Percentiles rank a stretch among this genome's conserved stretches.
Conservation (phyloP, 2,329 filamentous ascomycete genomes). For the Graphilbum fragrans region DNA sequence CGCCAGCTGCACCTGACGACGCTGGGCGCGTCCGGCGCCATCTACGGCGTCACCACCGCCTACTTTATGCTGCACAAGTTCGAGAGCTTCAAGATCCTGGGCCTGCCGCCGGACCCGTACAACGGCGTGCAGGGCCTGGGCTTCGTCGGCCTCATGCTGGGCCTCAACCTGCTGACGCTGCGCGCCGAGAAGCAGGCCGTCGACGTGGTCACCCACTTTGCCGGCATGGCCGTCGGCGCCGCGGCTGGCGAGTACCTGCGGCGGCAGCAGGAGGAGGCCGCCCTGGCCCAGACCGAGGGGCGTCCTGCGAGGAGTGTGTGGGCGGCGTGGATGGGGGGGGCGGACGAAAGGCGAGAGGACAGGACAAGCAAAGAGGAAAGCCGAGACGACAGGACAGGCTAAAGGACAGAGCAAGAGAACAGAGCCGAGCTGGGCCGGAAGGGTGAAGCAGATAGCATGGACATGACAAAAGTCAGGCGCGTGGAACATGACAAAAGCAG, state of each 20-base stretch:
- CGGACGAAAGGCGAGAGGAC: background rate
- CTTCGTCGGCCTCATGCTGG: constrained; percentile 37
- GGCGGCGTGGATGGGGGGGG: background rate
- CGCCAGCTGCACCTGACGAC: constrained; percentile 36
- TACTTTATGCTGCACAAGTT: constrained; percentile 48
- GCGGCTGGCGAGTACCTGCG: constrained; percentile 24
- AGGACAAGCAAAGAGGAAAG: background rate
- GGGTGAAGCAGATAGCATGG: no score
- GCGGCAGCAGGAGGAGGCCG: constrained; percentile 14
- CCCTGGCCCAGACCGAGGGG: constrained; percentile 4
- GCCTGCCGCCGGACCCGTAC: constrained; percentile 40
- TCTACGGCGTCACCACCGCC: constrained; percentile 48
- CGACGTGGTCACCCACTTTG: constrained; percentile 41
- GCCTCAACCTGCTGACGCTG: constrained; percentile 35
- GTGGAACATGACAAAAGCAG: no score
- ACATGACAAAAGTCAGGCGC: no score
- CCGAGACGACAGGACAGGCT: background rate
- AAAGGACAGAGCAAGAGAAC: background rate
- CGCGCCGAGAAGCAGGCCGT: constrained; percentile 29
- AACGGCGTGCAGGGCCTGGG: constrained; percentile 40
- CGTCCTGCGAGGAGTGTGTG: constrained; percentile 5
- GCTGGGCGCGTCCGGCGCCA: constrained; percentile 55
- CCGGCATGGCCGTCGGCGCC: constrained; percentile 35
- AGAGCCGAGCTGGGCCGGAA: no score
- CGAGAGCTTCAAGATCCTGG: constrained; percentile 45